A percentile compares a stretch with the other conserved stretches of the same genome.
Evolutionary conservation across 2,329 filamentous ascomycete species (phyloP).

Genomic region (Penicillium expansum): DNA sequence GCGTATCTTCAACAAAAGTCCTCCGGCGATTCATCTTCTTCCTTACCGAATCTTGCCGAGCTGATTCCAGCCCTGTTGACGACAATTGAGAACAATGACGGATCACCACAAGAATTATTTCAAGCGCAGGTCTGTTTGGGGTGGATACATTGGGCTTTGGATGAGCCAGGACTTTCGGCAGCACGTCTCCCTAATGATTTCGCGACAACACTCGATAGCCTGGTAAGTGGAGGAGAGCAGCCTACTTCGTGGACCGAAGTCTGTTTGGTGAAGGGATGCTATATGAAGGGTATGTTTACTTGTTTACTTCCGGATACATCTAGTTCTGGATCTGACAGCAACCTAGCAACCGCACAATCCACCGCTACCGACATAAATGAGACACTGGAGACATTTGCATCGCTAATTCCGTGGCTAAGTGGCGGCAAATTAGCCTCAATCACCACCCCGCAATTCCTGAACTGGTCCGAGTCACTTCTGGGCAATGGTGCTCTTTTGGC

Average conservation of each 20-base stretch:
- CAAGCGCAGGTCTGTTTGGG: conserved; percentile 81
- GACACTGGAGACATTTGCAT: conserved; percentile 65
- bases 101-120: conserved; percentile 56
- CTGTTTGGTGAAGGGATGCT: conserved; percentile 74
- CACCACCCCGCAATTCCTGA: conserved; percentile 63
- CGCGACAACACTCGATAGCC: conserved; percentile 52
- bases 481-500: conserved; percentile 72
- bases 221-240: conserved; percentile 52
- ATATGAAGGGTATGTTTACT: conserved; percentile 65
- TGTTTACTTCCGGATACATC: conserved; percentile 1
- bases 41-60: conserved; percentile 46
- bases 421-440: conserved; percentile 37
- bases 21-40: conserved; percentile 28
- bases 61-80: conserved; percentile 42
- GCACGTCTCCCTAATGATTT: conserved; percentile 63
- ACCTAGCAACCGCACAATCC: conserved; percentile 47
- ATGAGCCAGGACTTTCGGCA: conserved; percentile 64
- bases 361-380: conserved; percentile 47
- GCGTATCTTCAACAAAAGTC: conserved; percentile 47
- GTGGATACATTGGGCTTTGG: conserved; percentile 78
- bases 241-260: conserved; percentile 75
- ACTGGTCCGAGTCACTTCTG: conserved; percentile 76
- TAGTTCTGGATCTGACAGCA: conserved; percentile 11
- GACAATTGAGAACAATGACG: conserved; percentile 59
- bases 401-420: conserved; percentile 61